Base-by-base conservation (phyloP, 805 yeast genomes). In the Candida corydali region DNA sequence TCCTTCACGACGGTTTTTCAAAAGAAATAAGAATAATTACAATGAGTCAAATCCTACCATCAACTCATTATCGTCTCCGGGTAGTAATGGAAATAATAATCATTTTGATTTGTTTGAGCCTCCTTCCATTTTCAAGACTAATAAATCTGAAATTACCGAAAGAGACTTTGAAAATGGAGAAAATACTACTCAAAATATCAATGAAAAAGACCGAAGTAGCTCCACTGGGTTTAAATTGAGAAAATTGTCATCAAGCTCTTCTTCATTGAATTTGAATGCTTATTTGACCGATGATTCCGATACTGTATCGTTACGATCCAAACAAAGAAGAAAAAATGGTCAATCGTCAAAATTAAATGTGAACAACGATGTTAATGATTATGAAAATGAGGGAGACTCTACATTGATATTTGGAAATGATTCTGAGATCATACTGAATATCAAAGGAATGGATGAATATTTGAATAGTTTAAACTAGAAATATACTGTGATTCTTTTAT, bases 181-280 rank as follows among this genome's bases (percentile, higher is more conserved):
- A 6, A 15, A 7, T 29, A 8, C 5, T n/a, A n/a, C n/a, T n/a
- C n/a, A n/a, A n/a, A 24, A 24, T 24, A 32, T 24, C 17, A 23
- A 11, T 10, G 8, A 19, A 5, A 10, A 24, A 9, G 22, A 24
- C 9, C 16, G 17, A 16, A 15, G 6, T 5, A 49, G 42, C 25
- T 23, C 17, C 14, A 36, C 33, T 11, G 54, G 49, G 16, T 42
- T 34, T 29, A 53, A 56, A 5, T 49, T 66, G 8, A 44, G 54
- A 35, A 52, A 62, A 24, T 61, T 67, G 25, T 54, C 70, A 26
- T 62, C 69, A 40, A 61, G 69, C 20, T 60, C 61, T 38, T 61
- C 69, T 17, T 61, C 68, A 19, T 50, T 67, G 23, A 67, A 67
- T 42, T 54, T 67, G 32, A 61, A 66, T 39, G 73, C 69, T 8